Evolutionary conservation across 2,329 filamentous ascomycete species (phyloP).

Genomic region (Sporothrix euskadiensis): DNA sequence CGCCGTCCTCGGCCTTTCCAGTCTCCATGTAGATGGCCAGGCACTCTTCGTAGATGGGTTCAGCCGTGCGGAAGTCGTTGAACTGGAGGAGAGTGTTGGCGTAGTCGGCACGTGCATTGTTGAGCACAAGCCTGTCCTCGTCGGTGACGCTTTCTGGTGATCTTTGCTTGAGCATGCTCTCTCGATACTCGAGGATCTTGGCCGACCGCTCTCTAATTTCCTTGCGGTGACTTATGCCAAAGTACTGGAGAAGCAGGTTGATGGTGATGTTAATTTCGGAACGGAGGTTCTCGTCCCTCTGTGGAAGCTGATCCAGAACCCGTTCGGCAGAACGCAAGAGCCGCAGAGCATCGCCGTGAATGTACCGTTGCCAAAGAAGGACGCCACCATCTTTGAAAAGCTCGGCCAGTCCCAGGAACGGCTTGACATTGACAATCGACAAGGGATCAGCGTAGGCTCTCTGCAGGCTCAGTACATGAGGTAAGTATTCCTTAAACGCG

Average conservation of each 20-base stretch:
- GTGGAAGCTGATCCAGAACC: conserved; percentile 26
- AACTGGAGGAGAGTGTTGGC: conserved; percentile 33
- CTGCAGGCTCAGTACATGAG: conserved; percentile 31
- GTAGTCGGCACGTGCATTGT: conserved; percentile 31
- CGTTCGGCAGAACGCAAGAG: conserved; percentile 30
- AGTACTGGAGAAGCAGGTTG: conserved; percentile 32
- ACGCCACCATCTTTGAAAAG: conserved; percentile 33
- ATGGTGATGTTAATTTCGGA: conserved; percentile 30
- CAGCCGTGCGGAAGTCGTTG: conserved; percentile 29
- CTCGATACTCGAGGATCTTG: conserved; percentile 27
- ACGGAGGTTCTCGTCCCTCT: conserved; percentile 18
- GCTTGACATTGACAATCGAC: conserved; percentile 30
- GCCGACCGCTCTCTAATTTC: conserved; percentile 29
- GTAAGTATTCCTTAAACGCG: conserved; percentile 31
- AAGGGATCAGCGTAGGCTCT: conserved; percentile 30
- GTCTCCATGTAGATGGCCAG: conserved; percentile 25
- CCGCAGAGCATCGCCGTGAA: conserved; percentile 28
- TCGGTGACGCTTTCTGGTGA: not conserved
- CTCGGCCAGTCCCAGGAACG: conserved; percentile 28
- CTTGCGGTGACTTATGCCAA: conserved; percentile 31
- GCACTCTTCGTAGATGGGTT: conserved; percentile 30
- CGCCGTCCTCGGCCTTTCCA: conserved; percentile 12
- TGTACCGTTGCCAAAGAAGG: conserved; percentile 31
- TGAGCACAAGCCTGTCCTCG: conserved; percentile 25
- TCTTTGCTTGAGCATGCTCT: conserved; percentile 6